Evolutionary conservation across 345 rosid species (phyloP).

Genomic region (Sonneratia alba): DNA sequence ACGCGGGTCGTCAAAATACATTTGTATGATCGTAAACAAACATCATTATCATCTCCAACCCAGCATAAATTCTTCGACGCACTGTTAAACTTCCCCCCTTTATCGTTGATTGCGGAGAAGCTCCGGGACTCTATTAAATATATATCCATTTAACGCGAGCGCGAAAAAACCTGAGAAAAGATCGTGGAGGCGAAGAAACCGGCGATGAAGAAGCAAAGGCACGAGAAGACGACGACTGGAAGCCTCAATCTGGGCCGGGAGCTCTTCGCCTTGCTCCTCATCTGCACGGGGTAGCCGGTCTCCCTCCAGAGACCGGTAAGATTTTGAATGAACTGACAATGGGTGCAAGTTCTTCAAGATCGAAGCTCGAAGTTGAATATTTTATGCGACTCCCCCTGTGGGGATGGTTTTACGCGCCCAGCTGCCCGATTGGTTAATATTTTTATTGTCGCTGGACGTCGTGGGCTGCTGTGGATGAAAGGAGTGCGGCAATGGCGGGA

Average conservation of each 20-base stretch:
- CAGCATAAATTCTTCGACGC: background rate
- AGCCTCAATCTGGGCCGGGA: slow-evolving; percentile 38
- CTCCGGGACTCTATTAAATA: too few species aligned
- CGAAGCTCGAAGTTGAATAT: background rate
- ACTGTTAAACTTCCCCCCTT: too few species aligned
- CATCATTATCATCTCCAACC: background rate
- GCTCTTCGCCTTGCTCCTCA: slow-evolving; percentile 57
- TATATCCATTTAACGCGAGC: background rate
- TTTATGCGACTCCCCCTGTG: background rate
- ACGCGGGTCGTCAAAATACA: background rate
- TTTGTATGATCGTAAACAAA: background rate
- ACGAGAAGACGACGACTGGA: slow-evolving; percentile 28
- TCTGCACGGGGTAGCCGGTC: slow-evolving; percentile 9
- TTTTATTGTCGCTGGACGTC: background rate
- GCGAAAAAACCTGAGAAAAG: slow-evolving; percentile 31
- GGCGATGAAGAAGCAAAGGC: slow-evolving; percentile 48
- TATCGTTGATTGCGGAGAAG: too few species aligned
- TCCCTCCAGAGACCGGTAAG: background rate
- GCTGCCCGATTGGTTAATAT: background rate
- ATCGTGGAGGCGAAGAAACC: slow-evolving; percentile 55
- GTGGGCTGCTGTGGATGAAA: background rate
- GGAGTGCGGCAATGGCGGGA: background rate
- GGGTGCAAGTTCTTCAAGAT: background rate
- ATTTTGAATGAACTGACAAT: too few species aligned
- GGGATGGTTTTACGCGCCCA: background rate